Base-by-base conservation (phyloP, 2,329 filamentous ascomycete genomes). In the Lizonia empirigonia region DNA sequence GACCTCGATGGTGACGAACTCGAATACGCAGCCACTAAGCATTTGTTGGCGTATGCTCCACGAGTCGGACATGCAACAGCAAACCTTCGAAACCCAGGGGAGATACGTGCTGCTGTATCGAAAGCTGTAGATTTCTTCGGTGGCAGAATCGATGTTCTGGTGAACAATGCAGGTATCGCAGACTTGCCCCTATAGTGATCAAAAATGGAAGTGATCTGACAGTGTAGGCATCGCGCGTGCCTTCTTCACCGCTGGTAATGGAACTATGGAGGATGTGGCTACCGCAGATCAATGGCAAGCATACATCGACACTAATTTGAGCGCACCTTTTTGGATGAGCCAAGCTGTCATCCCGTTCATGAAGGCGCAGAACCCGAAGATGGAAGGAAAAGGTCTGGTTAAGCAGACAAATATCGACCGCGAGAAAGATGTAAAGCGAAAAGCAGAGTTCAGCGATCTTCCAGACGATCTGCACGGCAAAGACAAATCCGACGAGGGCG, bases 1-100 rank as follows among this genome's bases (percentile, higher is more conserved):
- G 77, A 79, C 50, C 67, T 74, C 50, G 72, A 79, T 55, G 65
- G 60, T 37, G 68, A 69, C 6, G 74, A 76, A 50, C 65, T 77
- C 12, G 50, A 57, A 18, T 62, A 65, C 42, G 44, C 52, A 10
- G 54, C 58, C 3, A 50, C 44, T n/a, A 54, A 62, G 16, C 65
- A 77, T 56, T 70, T 73, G 2, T 64, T 51, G 58, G 41, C 63
- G 50, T 45, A 65, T 46, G 42, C 71, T 68, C 57, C 67, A 66
- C 57, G 62, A 15, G 44, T 57, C 16, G 46, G 60, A 54, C 58
- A 57, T 7, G 47, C 64, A 10, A 52, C 56, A 7, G 74, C 75
- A 53, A 69, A 79, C 57, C 70, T 79, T 19, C 69, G 71, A 26
- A 67, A 73, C 45, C 56, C 53, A 27, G 50, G 52, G 18, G 58